These are phyloP conservation scores for Penicillium dipodomyicola DNA, from an alignment of 495 filamentous ascomycete genomes.

Conservation along the genomic window DNA sequence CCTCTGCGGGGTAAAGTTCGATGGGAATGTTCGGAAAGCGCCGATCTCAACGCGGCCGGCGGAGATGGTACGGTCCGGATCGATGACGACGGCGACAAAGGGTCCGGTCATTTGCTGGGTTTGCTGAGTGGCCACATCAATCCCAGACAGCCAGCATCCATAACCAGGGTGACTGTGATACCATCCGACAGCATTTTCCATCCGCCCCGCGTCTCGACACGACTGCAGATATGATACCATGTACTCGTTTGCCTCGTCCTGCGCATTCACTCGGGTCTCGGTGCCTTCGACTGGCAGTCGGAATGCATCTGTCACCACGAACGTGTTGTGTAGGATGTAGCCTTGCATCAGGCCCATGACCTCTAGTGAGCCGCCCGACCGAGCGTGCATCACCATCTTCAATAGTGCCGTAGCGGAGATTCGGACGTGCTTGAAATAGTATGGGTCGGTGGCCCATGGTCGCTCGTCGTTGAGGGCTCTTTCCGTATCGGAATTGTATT, in stretches of 20 bases:
- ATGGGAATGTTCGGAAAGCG: constrained; percentile 88
- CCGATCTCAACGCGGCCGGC: constrained; percentile 97
- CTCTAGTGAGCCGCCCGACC: constrained; percentile 86
- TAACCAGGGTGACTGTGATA: constrained; percentile 98
- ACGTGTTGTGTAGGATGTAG: constrained; percentile 72
- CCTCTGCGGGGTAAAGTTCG: constrained; percentile 61
- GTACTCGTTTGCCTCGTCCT: constrained; percentile 94
- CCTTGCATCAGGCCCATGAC: constrained; percentile 99
- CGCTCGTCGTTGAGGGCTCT: constrained; percentile 53
- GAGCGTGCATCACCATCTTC: constrained; percentile 99
- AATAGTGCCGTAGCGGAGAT: constrained; percentile 91
- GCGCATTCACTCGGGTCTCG: constrained; percentile 95
- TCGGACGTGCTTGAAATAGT: constrained; percentile 90
- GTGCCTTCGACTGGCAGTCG: constrained; percentile 95
- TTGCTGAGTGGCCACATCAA: constrained; percentile 86
- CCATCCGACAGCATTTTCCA: constrained; percentile 95
- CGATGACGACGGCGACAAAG: constrained; percentile 94
- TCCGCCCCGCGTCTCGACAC: constrained; percentile 69
- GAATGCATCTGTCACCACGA: constrained; percentile 94
- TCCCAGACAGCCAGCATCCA: constrained; percentile 96
- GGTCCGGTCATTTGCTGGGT: constrained; percentile 88
- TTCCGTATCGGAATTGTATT: constrained; percentile 66
- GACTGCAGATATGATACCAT: constrained; percentile 80
- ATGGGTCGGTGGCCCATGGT: constrained; percentile 79
- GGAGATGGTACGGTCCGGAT: constrained; percentile 93